A percentile compares a stretch with the other conserved stretches of the same genome.
These are phyloP conservation scores for Lecanosticta acicola DNA, from an alignment of 2,329 filamentous ascomycete genomes.

Conservation along the genomic window DNA sequence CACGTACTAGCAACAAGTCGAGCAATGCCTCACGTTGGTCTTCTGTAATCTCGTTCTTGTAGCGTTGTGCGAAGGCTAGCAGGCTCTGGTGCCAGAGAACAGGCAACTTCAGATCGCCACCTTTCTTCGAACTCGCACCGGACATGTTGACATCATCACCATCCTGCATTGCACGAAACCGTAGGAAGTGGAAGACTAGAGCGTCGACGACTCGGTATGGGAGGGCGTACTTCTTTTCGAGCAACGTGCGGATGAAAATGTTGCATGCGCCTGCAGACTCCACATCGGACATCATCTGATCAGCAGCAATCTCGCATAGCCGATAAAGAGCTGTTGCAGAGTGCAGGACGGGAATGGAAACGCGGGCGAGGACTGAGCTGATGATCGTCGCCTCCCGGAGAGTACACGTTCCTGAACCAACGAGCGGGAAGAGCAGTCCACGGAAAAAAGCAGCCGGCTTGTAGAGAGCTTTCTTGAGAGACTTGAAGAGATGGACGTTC, in stretches of 20 bases:
- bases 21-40: slow-evolving; percentile 87
- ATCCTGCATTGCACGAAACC: slow-evolving; percentile 69
- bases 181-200: slow-evolving; percentile 91
- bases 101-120: slow-evolving; percentile 57
- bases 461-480: slow-evolving; percentile 86
- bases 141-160: slow-evolving; percentile 55
- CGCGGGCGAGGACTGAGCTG: slow-evolving; percentile 73
- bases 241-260: slow-evolving; percentile 84
- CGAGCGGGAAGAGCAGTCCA: slow-evolving; percentile 85
- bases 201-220: slow-evolving; percentile 93
- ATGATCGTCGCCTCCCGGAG: slow-evolving; percentile 89
- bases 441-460: slow-evolving; percentile 97
- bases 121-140: slow-evolving; percentile 34
- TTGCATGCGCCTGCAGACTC: slow-evolving; percentile 90
- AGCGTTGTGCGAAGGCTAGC: slow-evolving; percentile 85
- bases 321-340: slow-evolving; percentile 87
- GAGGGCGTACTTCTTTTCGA: slow-evolving; percentile 96
- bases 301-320: slow-evolving; percentile 87
- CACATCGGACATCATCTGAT: slow-evolving; percentile 74
- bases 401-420: slow-evolving; percentile 80
- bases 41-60: slow-evolving; percentile 92
- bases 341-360: slow-evolving; percentile 85
- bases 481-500: slow-evolving; percentile 91
- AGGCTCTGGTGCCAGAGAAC: slow-evolving; percentile 96
- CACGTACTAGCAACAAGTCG: slow-evolving; percentile 76